Conservation (phyloP, 1,284 basidiomycete species). For the Malassezia globosa region DNA sequence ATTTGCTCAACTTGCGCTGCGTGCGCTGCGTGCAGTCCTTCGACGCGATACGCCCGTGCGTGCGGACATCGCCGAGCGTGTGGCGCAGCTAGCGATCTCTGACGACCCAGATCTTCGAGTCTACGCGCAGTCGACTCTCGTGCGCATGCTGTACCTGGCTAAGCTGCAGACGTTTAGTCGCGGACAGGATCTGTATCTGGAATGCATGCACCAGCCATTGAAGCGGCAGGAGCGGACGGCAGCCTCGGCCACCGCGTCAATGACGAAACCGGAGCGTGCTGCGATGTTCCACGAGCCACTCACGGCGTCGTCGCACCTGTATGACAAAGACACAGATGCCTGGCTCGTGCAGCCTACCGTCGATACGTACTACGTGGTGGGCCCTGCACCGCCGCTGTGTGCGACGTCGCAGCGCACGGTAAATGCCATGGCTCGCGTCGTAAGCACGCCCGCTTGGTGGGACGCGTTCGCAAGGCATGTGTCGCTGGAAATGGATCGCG, state of each 20-base stretch:
- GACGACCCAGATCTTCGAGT: slow-evolving; percentile 69
- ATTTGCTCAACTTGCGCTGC: slow-evolving; percentile 67
- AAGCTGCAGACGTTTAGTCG: slow-evolving; percentile 72
- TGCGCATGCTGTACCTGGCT: slow-evolving; percentile 63
- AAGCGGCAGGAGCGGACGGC: slow-evolving; percentile 52
- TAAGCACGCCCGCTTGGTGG: slow-evolving; percentile 58
- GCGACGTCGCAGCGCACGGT: slow-evolving; percentile 56
- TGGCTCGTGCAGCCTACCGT: slow-evolving; percentile 71
- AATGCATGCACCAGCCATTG: slow-evolving; percentile 68
- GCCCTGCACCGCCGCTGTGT: slow-evolving; percentile 49
- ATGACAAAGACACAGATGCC: slow-evolving; percentile 72
- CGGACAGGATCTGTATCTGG: slow-evolving; percentile 63
- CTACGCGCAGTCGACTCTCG: slow-evolving; percentile 64
- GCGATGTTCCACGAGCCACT: slow-evolving; percentile 49
- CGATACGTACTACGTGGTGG: slow-evolving; percentile 58
- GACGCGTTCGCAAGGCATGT: slow-evolving; percentile 46
- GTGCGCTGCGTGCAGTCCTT: slow-evolving; percentile 62
- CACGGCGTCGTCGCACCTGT: slow-evolving; percentile 50
- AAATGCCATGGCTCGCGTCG: slow-evolving; percentile 53
- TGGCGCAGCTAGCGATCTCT: slow-evolving; percentile 51
- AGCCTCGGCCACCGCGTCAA: slow-evolving; percentile 46
- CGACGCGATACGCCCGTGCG: slow-evolving; percentile 63
- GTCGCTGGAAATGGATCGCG: slow-evolving; percentile 39
- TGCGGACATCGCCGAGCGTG: slow-evolving; percentile 54
- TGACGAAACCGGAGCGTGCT: background rate